Conservation (phyloP, 2,329 filamentous ascomycete species). For the Colletotrichum liaoningense region DNA sequence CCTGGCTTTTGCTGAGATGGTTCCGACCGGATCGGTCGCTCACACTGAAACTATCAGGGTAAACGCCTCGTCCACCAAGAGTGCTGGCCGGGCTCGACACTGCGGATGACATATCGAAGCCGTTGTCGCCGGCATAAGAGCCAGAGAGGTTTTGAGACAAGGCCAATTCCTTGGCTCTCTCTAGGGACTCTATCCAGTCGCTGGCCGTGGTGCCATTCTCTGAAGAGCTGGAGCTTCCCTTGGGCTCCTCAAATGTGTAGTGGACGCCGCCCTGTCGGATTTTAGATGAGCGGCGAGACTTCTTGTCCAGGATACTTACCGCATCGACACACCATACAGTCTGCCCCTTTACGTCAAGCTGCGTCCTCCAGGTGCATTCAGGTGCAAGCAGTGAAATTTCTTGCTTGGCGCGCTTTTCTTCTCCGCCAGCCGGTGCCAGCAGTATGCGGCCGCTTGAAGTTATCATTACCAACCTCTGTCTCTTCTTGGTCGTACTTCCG, state of each 20-base stretch:
- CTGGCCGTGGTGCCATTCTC: constrained; percentile 78
- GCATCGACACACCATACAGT: constrained; percentile 92
- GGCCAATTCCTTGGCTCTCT: constrained; percentile 87
- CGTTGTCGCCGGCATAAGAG: constrained; percentile 74
- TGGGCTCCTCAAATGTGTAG: constrained; percentile 94
- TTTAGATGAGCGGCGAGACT: constrained; percentile 32
- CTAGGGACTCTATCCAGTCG: constrained; percentile 92
- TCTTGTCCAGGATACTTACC: constrained; percentile 67
- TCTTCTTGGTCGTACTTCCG: constrained; percentile 89
- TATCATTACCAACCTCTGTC: constrained; percentile 92
- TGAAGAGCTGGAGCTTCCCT: constrained; percentile 67
- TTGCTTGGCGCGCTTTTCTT: constrained; percentile 94
- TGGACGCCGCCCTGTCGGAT: constrained; percentile 81
- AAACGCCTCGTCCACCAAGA: constrained; percentile 68
- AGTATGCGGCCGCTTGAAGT: constrained; percentile 92
- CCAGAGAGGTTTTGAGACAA: constrained; percentile 76
- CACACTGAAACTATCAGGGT: constrained; percentile 61
- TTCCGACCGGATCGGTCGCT: constrained; percentile 66
- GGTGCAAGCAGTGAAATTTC: constrained; percentile 86
- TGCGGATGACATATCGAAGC: constrained; percentile 76
- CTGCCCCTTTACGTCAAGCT: constrained; percentile 87
- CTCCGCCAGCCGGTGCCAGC: constrained; percentile 89
- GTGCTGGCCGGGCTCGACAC: constrained; percentile 83
- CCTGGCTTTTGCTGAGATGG: constrained; percentile 70
- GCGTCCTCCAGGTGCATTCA: constrained; percentile 82